A percentile compares a stretch with the other conserved stretches of the same genome.
phyloP scores from a whole-genome alignment of 306 rosid species.

The Rosa rugosa region DNA sequence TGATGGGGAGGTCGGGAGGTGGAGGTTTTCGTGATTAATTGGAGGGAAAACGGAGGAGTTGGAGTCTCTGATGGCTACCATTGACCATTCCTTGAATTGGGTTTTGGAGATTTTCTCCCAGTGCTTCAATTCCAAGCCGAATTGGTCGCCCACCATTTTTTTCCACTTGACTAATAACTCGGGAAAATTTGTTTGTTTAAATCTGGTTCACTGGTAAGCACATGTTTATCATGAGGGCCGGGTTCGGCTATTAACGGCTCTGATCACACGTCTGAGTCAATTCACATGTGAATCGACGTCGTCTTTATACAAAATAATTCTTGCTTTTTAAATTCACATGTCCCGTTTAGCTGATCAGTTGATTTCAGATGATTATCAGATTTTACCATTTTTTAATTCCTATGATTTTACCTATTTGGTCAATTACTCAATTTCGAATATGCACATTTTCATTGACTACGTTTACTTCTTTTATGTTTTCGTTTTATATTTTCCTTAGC shows the following conservation, averaged over 20 bases:
- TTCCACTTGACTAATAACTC: not conserved
- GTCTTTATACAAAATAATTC: too few species aligned
- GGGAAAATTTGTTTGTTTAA: not conserved
- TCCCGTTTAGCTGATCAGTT: too few species aligned
- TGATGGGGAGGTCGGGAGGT: conserved; percentile 19
- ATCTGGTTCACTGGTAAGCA: not conserved
- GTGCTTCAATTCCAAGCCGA: not conserved
- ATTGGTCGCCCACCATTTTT: conserved; percentile 7
- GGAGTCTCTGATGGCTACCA: conserved; percentile 42
- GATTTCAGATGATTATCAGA: too few species aligned
- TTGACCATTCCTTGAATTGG: conserved; percentile 28
- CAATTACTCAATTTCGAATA: too few species aligned
- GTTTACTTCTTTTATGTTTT: too few species aligned
- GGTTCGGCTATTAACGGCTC: not conserved
- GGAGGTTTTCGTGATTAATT: conserved; percentile 48
- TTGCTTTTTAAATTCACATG: too few species aligned
- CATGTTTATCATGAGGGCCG: not conserved
- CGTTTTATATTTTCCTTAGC: not conserved
- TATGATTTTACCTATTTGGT: too few species aligned
- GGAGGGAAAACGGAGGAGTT: conserved; percentile 49
- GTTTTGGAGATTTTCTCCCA: not conserved
- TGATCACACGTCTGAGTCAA: not conserved
- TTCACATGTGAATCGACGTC: not conserved
- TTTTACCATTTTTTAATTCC: too few species aligned
- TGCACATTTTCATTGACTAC: too few species aligned